phyloP scores from a whole-genome alignment of 2,329 filamentous ascomycete genomes.

The Diaporthe velutina region DNA sequence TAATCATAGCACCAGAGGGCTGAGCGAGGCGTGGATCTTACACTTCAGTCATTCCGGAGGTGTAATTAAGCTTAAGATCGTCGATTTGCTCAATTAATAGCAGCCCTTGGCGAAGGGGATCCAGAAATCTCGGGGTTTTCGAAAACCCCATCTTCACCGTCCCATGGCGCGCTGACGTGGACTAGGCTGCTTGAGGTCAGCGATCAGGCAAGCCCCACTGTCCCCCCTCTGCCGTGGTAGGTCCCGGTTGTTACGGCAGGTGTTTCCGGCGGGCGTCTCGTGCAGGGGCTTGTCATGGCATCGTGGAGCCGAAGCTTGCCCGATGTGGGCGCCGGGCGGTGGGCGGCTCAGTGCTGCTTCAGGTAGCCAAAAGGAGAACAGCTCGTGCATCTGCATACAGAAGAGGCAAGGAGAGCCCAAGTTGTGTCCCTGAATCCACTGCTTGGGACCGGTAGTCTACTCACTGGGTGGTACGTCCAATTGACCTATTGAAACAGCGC shows the following conservation, averaged over 20 bases:
- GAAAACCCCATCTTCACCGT: not conserved
- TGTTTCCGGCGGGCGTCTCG: constrained; percentile 18
- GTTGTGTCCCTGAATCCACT: not conserved
- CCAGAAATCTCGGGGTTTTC: not conserved
- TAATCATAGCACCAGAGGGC: constrained; percentile 11
- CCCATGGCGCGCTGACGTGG: not conserved
- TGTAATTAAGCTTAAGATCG: constrained; percentile 16
- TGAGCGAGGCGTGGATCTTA: constrained; percentile 9
- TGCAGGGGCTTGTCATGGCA: not conserved
- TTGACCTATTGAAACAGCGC: constrained; percentile 16
- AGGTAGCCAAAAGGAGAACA: not conserved
- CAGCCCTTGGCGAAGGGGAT: not conserved
- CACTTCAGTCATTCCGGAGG: not conserved
- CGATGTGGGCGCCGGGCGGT: constrained; percentile 1
- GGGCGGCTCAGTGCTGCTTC: not conserved
- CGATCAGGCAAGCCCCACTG: not conserved
- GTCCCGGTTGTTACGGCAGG: constrained; percentile 12
- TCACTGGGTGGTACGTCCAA: not conserved
- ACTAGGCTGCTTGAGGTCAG: not conserved
- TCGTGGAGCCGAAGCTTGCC: constrained; percentile 5
- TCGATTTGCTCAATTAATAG: constrained; percentile 20
- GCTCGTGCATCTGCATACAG: not conserved
- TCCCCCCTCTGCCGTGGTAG: not conserved
- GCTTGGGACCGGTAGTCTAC: not conserved
- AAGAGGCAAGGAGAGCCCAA: not conserved